A percentile compares a stretch with the other conserved stretches of the same genome.
phyloP scores from a whole-genome alignment of 2,329 filamentous ascomycete genomes.

The Fusarium sp. region DNA sequence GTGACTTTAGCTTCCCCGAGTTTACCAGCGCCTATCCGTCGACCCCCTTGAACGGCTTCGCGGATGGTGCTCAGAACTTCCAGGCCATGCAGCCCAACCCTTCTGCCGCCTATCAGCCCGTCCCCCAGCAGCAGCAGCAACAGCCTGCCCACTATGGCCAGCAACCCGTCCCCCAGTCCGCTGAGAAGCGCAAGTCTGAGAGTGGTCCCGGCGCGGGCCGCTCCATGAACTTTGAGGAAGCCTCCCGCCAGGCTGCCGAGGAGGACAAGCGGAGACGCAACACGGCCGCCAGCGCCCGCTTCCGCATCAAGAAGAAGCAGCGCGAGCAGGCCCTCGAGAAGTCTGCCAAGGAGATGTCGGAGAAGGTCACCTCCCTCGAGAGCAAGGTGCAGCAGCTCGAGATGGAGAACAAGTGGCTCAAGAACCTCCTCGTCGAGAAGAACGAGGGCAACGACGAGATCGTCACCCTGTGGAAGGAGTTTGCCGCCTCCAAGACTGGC shows the following conservation, averaged over 20 bases:
- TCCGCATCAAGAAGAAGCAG: slow-evolving; percentile 97
- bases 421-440: slow-evolving; percentile 85
- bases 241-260: slow-evolving; percentile 80
- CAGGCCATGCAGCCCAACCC: slow-evolving; percentile 67
- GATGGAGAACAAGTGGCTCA: slow-evolving; percentile 85
- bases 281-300: slow-evolving; percentile 88
- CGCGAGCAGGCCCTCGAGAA: slow-evolving; percentile 87
- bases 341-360: slow-evolving; percentile 84
- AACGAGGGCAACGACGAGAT: slow-evolving; percentile 72
- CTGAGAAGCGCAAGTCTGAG: slow-evolving; percentile 62
- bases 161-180: slow-evolving; percentile 46
- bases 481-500: slow-evolving; percentile 51
- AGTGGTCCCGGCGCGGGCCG: slow-evolving; percentile 53
- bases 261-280: slow-evolving; percentile 92
- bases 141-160: slow-evolving; percentile 46
- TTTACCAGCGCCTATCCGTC: slow-evolving; percentile 65
- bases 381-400: slow-evolving; percentile 81
- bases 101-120: slow-evolving; percentile 58
- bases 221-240: slow-evolving; percentile 74
- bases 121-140: slow-evolving; percentile 54
- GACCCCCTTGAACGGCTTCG: slow-evolving; percentile 58
- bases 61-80: slow-evolving; percentile 52
- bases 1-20: slow-evolving; percentile 69
- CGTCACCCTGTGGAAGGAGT: slow-evolving; percentile 64
- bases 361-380: slow-evolving; percentile 81